phyloP scores from a whole-genome alignment of 352 stramenopile species.

The Detonula confervacea region DNA sequence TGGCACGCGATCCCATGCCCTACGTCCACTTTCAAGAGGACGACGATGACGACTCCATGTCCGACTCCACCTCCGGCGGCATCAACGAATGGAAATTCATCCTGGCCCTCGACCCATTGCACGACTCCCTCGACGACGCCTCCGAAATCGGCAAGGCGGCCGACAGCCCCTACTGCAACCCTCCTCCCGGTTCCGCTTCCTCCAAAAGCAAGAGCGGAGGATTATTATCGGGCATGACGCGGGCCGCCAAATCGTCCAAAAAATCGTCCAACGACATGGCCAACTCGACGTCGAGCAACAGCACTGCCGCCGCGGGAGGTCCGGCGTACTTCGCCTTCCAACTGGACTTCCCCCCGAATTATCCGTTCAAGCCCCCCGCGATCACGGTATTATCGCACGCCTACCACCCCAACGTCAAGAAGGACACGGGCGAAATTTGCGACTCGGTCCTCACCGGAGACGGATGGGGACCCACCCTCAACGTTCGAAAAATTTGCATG shows the following conservation, averaged over 20 bases:
- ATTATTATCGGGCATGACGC: slow-evolving; percentile 30
- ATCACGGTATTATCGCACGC: slow-evolving; percentile 94
- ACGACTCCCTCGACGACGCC: too few species aligned
- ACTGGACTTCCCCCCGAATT: slow-evolving; percentile 94
- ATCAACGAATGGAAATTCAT: too few species aligned
- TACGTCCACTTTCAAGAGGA: too few species aligned
- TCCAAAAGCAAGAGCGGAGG: slow-evolving; percentile 35
- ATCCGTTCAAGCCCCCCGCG: slow-evolving; percentile 88
- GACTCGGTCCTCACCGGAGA: slow-evolving; percentile 90
- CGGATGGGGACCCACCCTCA: slow-evolving; percentile 96
- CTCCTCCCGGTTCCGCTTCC: too few species aligned
- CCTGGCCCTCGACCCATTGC: too few species aligned
- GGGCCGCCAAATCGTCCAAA: slow-evolving; percentile 27
- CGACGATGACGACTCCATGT: too few species aligned
- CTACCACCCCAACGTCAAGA: slow-evolving; percentile 97
- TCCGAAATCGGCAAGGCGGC: too few species aligned
- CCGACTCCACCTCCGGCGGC: too few species aligned
- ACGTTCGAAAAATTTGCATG: slow-evolving; percentile 88
- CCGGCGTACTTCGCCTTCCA: slow-evolving; percentile 90
- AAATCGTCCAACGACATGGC: too few species aligned
- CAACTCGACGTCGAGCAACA: too few species aligned
- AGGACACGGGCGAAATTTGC: slow-evolving; percentile 95
- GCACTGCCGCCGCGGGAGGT: slow-evolving; percentile 86
- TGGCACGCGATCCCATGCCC: too few species aligned
- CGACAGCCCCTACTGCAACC: too few species aligned